Percentiles rank a stretch among this genome's conserved stretches.
phyloP scores from a whole-genome alignment of 176 grass and related monocot genomes.

The Poa pratensis region DNA sequence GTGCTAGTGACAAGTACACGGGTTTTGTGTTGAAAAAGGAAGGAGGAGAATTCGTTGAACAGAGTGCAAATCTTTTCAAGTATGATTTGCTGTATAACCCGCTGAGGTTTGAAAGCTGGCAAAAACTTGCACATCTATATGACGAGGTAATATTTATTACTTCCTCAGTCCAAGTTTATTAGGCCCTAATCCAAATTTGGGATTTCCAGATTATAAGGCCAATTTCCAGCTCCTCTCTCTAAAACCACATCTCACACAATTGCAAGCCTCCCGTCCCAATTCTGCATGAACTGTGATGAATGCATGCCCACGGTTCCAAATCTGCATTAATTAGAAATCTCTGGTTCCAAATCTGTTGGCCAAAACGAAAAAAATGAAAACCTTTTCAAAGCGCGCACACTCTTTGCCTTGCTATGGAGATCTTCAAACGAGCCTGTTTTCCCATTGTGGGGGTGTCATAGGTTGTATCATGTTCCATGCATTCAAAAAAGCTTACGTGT shows the following conservation, averaged over 20 bases:
- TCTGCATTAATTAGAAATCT: neutral
- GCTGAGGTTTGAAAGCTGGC: conserved; percentile 89
- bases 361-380: neutral
- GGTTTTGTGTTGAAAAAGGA: conserved; percentile 99
- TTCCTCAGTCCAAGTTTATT: neutral
- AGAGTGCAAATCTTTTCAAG: conserved; percentile 94
- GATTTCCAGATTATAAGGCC: neutral
- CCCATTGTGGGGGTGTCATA: too few relatives aligned
- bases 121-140: conserved; percentile 92
- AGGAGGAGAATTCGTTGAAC: conserved; percentile 95
- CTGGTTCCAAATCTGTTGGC: neutral
- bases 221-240: neutral
- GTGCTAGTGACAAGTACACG: conserved; percentile 89
- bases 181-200: neutral
- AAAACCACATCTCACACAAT: neutral
- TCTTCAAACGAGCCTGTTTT: neutral
- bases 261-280: neutral
- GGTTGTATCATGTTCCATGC: too few relatives aligned
- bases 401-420: neutral
- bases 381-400: neutral
- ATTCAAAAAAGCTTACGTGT: too few relatives aligned
- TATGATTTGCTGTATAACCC: conserved; percentile 96
- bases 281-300: neutral
- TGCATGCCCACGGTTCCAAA: neutral
- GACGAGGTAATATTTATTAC: conserved; percentile 73